Percentiles rank a stretch among this genome's conserved stretches.
Evolutionary conservation across 352 stramenopile species (phyloP).

Genomic region (Phytophthora sansomeana): DNA sequence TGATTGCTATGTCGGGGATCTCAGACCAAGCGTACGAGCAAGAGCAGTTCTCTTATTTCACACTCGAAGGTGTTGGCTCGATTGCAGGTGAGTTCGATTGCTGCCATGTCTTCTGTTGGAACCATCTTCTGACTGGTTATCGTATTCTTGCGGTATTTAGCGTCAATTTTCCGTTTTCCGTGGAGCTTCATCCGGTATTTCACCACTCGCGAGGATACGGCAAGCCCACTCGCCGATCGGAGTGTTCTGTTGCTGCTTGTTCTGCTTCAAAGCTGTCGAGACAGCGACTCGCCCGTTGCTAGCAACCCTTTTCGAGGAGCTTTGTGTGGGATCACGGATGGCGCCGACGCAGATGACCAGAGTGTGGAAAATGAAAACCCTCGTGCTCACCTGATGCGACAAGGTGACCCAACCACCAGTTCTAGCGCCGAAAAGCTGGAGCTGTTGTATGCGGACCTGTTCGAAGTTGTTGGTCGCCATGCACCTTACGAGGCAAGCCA

Average conservation of each 20-base stretch:
- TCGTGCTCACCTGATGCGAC: conserved; percentile 25
- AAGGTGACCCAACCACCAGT: conserved; percentile 4
- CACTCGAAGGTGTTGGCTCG: conserved; percentile 68
- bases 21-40: conserved; percentile 53
- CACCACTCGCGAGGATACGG: conserved; percentile 53
- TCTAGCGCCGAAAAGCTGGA: conserved; percentile 33
- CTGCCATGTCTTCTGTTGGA: background rate
- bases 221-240: conserved; percentile 71
- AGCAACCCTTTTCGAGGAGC: conserved; percentile 76
- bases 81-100: conserved; percentile 57
- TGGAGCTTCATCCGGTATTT: conserved; percentile 78
- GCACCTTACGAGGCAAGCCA: conserved; percentile 73
- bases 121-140: background rate
- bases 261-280: conserved; percentile 73
- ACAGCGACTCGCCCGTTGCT: conserved; percentile 45
- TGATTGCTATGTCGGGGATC: conserved; percentile 68
- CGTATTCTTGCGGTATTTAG: conserved; percentile 31
- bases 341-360: conserved; percentile 37
- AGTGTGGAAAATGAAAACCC: conserved; percentile 40
- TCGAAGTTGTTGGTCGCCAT: conserved; percentile 57
- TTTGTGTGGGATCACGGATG: conserved; percentile 48
- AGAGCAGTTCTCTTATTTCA: conserved; percentile 76
- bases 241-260: conserved; percentile 74
- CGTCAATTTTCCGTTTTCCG: conserved; percentile 71
- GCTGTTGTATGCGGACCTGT: conserved; percentile 62